These are phyloP conservation scores for Flammula alnicola DNA, from an alignment of 1,284 basidiomycete species.

Conservation along the genomic window DNA sequence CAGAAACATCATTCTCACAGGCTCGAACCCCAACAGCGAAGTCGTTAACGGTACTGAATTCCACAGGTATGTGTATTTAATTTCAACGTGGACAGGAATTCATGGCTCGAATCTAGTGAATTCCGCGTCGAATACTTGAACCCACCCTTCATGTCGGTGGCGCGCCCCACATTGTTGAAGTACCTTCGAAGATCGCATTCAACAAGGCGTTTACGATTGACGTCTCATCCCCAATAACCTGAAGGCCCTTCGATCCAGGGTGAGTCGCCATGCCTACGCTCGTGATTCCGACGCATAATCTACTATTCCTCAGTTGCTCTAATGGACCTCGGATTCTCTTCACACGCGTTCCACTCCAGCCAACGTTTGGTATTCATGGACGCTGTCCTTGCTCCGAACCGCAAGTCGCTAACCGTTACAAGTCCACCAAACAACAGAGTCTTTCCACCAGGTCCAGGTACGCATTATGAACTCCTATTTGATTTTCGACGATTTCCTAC, in stretches of 20 bases:
- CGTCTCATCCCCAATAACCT: conserved; percentile 36
- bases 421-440: conserved; percentile 50
- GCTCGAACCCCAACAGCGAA: conserved; percentile 50
- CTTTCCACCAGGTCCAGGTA: conserved; percentile 57
- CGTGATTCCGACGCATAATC: background rate
- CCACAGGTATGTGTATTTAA: conserved; percentile 27
- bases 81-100: background rate
- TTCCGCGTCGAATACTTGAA: conserved; percentile 52
- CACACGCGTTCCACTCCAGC: conserved; percentile 45
- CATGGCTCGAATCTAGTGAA: conserved; percentile 36
- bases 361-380: conserved; percentile 51
- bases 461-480: background rate
- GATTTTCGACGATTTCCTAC: background rate
- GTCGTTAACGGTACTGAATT: conserved; percentile 35
- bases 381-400: conserved; percentile 36
- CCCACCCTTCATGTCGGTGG: conserved; percentile 47
- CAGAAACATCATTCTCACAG: conserved; percentile 50
- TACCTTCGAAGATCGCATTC: conserved; percentile 46
- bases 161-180: too few species aligned
- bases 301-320: conserved; percentile 36
- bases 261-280: background rate
- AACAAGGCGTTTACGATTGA: conserved; percentile 42
- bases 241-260: too few species aligned
- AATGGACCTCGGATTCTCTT: conserved; percentile 54
- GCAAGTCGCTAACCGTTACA: conserved; percentile 43